Evolutionary conservation across 2,329 filamentous ascomycete species (phyloP).

Genomic region (Fusarium sp.): DNA sequence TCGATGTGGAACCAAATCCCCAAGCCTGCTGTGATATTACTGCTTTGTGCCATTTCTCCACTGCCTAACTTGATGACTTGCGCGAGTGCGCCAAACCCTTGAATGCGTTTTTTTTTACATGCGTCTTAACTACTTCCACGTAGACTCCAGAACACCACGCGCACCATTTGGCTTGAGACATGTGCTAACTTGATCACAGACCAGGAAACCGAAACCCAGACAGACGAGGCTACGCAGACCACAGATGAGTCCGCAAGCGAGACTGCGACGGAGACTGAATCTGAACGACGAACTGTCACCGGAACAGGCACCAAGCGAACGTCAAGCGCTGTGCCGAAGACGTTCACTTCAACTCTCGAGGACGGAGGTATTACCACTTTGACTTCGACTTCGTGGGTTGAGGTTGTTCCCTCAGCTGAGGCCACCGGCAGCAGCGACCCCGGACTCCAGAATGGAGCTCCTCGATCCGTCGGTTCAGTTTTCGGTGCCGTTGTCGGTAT

Average conservation of each 20-base stretch:
- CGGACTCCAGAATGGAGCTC: conserved; percentile 56
- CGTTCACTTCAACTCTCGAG: conserved; percentile 61
- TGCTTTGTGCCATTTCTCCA: conserved; percentile 27
- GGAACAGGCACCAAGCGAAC: conserved; percentile 52
- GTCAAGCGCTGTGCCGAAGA: conserved; percentile 55
- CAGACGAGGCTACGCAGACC: conserved; percentile 40
- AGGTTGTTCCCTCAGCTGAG: conserved; percentile 55
- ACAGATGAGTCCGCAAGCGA: conserved; percentile 23
- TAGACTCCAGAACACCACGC: conserved; percentile 21
- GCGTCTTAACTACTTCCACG: conserved; percentile 14
- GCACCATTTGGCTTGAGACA: neutral
- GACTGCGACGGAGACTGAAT: conserved; percentile 38
- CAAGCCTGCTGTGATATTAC: conserved; percentile 36
- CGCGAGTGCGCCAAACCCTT: conserved; percentile 45
- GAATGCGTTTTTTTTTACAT: conserved; percentile 1
- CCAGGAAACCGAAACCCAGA: conserved; percentile 27
- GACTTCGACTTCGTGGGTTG: conserved; percentile 65
- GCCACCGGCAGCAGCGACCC: conserved; percentile 49
- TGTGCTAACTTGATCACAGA: conserved; percentile 31
- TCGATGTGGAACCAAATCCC: conserved; percentile 32
- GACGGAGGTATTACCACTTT: conserved; percentile 61
- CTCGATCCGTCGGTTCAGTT: conserved; percentile 40
- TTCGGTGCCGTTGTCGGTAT: conserved; percentile 49
- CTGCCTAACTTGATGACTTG: conserved; percentile 11
- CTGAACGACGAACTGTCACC: conserved; percentile 51